phyloP scores from a whole-genome alignment of 805 yeast genomes.

The Ogataea populi-albae region DNA sequence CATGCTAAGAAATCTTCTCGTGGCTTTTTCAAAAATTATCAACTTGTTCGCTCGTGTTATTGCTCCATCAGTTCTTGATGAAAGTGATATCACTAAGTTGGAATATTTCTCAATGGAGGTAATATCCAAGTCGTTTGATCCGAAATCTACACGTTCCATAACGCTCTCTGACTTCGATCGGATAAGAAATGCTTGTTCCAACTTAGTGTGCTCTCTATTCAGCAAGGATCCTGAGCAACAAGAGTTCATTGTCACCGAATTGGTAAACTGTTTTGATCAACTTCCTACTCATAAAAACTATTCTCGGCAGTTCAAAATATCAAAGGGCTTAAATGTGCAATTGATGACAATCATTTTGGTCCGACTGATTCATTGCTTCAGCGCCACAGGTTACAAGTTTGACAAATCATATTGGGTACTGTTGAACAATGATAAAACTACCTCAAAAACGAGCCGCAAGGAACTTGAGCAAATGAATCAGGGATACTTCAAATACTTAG shows the following conservation, averaged over 20 bases:
- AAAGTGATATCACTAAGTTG: slow-evolving; percentile 52
- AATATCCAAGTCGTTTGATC: slow-evolving; percentile 38
- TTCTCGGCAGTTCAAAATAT: slow-evolving; percentile 42
- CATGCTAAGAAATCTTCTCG: background rate
- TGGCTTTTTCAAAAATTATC: slow-evolving; percentile 12
- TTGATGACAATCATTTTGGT: slow-evolving; percentile 45
- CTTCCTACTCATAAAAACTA: slow-evolving; percentile 43
- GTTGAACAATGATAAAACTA: slow-evolving; percentile 5
- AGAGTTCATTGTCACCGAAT: slow-evolving; percentile 57
- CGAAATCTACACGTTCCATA: slow-evolving; percentile 24
- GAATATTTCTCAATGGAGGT: slow-evolving; percentile 49
- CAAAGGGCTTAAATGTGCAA: slow-evolving; percentile 49
- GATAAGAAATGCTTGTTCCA: slow-evolving; percentile 30
- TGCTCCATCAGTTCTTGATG: slow-evolving; percentile 36
- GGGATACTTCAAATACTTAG: slow-evolving; percentile 10
- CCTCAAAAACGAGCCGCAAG: slow-evolving; percentile 10
- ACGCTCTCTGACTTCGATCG: slow-evolving; percentile 22
- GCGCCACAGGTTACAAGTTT: slow-evolving; percentile 16
- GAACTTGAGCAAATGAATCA: slow-evolving; percentile 13
- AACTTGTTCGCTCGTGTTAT: slow-evolving; percentile 20
- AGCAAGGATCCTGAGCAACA: slow-evolving; percentile 48
- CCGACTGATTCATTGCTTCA: slow-evolving; percentile 35
- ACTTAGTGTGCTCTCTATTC: slow-evolving; percentile 39
- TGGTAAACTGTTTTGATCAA: slow-evolving; percentile 48
- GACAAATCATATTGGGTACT: slow-evolving; percentile 25